Base-by-base conservation (phyloP, 495 filamentous ascomycete genomes). In the Penicillium silybi region DNA sequence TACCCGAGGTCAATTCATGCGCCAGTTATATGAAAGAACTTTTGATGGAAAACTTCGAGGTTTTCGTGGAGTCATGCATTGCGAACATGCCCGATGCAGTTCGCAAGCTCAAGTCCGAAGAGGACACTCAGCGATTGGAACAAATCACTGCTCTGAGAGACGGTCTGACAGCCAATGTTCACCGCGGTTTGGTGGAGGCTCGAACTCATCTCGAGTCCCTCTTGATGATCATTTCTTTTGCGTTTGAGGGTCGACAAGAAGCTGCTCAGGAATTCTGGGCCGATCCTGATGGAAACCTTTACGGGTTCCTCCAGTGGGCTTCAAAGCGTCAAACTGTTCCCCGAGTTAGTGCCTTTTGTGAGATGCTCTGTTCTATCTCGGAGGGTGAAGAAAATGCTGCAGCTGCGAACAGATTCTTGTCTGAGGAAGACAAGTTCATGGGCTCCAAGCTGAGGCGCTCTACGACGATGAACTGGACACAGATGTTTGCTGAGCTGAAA, bases 281-380 rank as follows among this genome's bases (percentile, higher is more conserved):
- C 41, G 91, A 95, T 54, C 78, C 84, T 2, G 95, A 97, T 55
- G 86, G 88, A 57, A 95, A 96, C 57, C 72, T 97, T 38, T 85
- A 87, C 55, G 93, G 93, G 5, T 99, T 99, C 62, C 75, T 99
- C 53, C 86, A 91, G 49, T 99, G 95, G 95, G 89, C 92, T 22
- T 95, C 95, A 2, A 85, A 85, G 54, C 80, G 92, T 56, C 90
- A 92, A 56, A 93, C 93, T 7, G 95, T 95, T 6, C 93, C 93
- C 16, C 82, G 95, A 26, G 90, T 90, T 46, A 91, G 89, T 60
- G 91, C 92, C 15, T 97, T 97, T 59, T 97, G 92, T 66, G 95
- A 97, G 66, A 87, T 97, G 84, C 76, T 99, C 9, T 85, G 88
- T 59, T 83, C 90, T 2, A 80, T 99, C 44, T 88, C 95, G 0